Conservation (phyloP, 371 early-diverging fungal genomes). For the Mucor velutinosus region DNA sequence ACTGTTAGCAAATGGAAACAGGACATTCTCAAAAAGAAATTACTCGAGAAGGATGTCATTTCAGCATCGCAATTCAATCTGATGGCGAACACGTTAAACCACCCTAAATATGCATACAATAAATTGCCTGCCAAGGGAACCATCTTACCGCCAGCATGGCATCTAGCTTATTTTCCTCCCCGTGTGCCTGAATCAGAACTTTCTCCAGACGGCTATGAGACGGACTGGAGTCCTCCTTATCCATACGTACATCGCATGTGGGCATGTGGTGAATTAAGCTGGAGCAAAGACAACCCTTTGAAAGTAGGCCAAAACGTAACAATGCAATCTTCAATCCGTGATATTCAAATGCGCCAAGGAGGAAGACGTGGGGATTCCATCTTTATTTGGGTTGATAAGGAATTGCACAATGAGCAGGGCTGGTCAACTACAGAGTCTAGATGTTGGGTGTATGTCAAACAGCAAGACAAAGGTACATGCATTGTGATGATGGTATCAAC, state of each 20-base stretch:
- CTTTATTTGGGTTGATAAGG: conserved; percentile 64
- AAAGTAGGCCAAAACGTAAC: conserved; percentile 59
- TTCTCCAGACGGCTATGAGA: conserved; percentile 76
- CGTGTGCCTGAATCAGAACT: conserved; percentile 64
- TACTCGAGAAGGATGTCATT: conserved; percentile 27
- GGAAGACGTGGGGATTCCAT: conserved; percentile 60
- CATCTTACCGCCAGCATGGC: conserved; percentile 70
- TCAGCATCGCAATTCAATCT: conserved; percentile 31
- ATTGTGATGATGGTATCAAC: background rate
- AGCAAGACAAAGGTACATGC: background rate
- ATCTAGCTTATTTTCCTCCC: conserved; percentile 76
- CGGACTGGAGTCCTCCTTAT: conserved; percentile 68
- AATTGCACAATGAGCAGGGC: conserved; percentile 64
- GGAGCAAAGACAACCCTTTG: conserved; percentile 61
- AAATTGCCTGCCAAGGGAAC: conserved; percentile 41
- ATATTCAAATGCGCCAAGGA: conserved; percentile 53
- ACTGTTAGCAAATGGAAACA: conserved; percentile 16
- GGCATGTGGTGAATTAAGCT: conserved; percentile 78
- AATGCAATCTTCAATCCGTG: conserved; percentile 54
- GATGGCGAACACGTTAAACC: conserved; percentile 25
- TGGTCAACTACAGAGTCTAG: conserved; percentile 65
- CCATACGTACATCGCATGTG: conserved; percentile 79
- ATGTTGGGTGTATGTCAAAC: conserved; percentile 66
- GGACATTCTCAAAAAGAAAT: conserved; percentile 14
- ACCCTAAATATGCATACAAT: conserved; percentile 15